Base-by-base conservation (phyloP, 2,329 filamentous ascomycete genomes). In the Pyrenophora graminea region DNA sequence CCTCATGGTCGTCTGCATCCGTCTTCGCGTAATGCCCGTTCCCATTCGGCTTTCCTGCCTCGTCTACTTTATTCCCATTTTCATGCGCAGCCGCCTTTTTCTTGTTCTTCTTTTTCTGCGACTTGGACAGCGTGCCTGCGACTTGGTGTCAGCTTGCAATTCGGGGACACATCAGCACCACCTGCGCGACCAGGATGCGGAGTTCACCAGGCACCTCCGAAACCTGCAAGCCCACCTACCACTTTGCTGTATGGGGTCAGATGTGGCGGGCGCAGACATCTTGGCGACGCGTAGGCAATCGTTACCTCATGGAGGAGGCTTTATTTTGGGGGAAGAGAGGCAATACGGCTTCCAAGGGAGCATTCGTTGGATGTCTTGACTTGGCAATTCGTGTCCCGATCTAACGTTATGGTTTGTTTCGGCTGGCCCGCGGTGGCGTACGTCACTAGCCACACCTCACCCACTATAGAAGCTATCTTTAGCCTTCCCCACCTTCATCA, bases 61-160 rank as follows among this genome's bases (percentile, higher is more conserved):
- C 69, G 18, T 70, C 68, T 15, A 53, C 48, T 51, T 68, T 66
- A 27, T 25, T 25, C 8, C 23, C 27, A 30, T 30, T 30, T 30
- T 13, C 59, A 42, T 44, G 58, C 25, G 52, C 55, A 7, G 45
- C 59, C 18, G 49, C 63, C 34, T 74, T 74, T 66, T 72, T 74
- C 65, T 72, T 73, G 40, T 69, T 74, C 64, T 69, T 73, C 23
- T 25, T 74, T 63, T 74, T 74, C 43, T 72, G 72, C 31, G 67
- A 72, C 48, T 74, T 74, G 12, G 69, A 67, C 3, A 63, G 43
- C 27, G 63, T 52, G 21, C 65, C 71, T 73, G 42, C 2, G 19
- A 17, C 36, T 40, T 5, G 31, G 13, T 15, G 61, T 70, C 47
- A 71, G 67, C 51, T n/a, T 6, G 15, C 19, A 19, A n/a, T 44